Evolutionary conservation across 2,329 filamentous ascomycete species (phyloP), one percentile per base, ranked within the genome.

Genomic region (Dactylella cylindrospora): DNA sequence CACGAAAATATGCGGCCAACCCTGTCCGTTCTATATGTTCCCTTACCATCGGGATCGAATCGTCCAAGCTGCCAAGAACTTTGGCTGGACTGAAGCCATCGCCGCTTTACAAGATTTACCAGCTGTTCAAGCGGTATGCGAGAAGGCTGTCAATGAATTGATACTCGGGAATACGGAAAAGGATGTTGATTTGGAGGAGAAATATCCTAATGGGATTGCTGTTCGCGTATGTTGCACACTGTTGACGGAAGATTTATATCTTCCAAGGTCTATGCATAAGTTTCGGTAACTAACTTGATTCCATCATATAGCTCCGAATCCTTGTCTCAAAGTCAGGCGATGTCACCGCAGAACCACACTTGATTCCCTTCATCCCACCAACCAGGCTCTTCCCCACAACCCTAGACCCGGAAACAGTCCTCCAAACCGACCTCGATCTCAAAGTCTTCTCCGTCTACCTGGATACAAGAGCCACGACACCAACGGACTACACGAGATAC

Each of bases 41-140:
- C 77, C 83, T 55, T 84, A 84, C 67, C 90, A 95, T 71, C 81
- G 83, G 38, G 85, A 90, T 70, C 84, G 90, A 47, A 80, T 95
- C 70, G 76, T 89, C n/a, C 79, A 75, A 53, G 82, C 81, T 10
- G 81, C 81, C 4, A 71, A 68, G 2, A 72, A 84, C 66, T 85
- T 80, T 75, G 69, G 73, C 5, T 85, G 81, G 81, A 67, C 72
- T 0, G 66, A 70, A 2, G 81, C 77, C 0, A 66, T 79, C 10
- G 68, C 76, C 68, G 76, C 79, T 35, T 76, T 78, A 19, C 70
- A 74, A 64, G 73, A 78, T 74, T 51, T 71, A 12, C 67, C 51
- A 9, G 4, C 17, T n/a, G 43, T 62, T 5, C n/a, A 32, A 12
- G 23, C 23, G 23, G 45, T 26, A 22, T 49, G 49, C 20, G 13